A percentile compares a stretch with the other conserved stretches of the same genome.
Evolutionary conservation across 148 eudicot species (phyloP).

Genomic region (Hydrangea macrophylla): DNA sequence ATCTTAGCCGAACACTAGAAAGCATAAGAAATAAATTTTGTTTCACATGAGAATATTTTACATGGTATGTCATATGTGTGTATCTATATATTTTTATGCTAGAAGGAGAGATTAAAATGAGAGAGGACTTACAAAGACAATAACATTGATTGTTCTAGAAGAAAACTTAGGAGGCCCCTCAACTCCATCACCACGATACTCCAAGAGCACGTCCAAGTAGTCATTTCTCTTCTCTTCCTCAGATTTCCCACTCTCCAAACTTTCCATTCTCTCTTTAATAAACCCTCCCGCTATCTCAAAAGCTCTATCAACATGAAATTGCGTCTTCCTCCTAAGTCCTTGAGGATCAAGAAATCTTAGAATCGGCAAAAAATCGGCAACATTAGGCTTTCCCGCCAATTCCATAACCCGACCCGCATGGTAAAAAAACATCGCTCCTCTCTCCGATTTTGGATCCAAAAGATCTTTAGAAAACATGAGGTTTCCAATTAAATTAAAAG

Average conservation of each 20-base stretch:
- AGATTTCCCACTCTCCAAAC: neutral
- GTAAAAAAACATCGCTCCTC: conserved; percentile 18
- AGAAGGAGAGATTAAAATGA: neutral
- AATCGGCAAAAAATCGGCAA: conserved; percentile 40
- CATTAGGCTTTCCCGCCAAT: conserved; percentile 36
- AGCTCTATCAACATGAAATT: conserved; percentile 14
- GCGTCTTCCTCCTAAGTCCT: conserved; percentile 22
- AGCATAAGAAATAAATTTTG: no score
- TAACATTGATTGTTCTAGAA: conserved; percentile 17
- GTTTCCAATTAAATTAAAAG: conserved; percentile 24
- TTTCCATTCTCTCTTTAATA: conserved; percentile 20
- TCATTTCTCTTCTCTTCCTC: conserved; percentile 9
- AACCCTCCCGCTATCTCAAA: conserved; percentile 21
- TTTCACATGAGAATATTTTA: no score
- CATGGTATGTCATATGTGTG: no score
- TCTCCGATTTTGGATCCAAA: conserved; percentile 18
- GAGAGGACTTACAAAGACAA: conserved; percentile 26
- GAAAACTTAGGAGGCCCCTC: conserved; percentile 20
- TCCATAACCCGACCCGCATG: conserved; percentile 17
- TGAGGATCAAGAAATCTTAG: conserved; percentile 25
- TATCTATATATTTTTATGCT: no score
- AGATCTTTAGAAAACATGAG: conserved; percentile 24
- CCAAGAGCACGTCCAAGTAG: conserved; percentile 31
- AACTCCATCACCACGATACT: conserved; percentile 17
- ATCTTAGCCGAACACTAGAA: no score